Evolutionary conservation across 2,329 filamentous ascomycete species (phyloP).

Genomic region (Pyrenochaeta sp.): DNA sequence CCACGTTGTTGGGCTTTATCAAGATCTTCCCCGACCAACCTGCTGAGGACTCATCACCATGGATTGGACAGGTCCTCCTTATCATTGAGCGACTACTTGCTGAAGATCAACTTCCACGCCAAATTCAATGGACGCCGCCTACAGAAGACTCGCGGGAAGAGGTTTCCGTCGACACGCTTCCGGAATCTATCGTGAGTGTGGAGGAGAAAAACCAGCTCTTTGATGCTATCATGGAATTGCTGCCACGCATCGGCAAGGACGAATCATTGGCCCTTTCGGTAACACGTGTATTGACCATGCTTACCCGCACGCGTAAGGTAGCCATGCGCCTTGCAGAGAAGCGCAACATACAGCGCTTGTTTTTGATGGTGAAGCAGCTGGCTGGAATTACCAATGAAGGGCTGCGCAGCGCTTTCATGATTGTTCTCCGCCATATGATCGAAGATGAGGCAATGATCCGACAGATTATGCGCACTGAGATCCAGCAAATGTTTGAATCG

Average conservation of each 20-base stretch:
- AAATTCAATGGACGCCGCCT: slow-evolving; percentile 74
- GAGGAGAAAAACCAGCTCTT: slow-evolving; percentile 77
- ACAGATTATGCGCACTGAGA: slow-evolving; percentile 91
- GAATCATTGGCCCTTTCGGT: slow-evolving; percentile 84
- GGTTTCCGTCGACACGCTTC: slow-evolving; percentile 66
- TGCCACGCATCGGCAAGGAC: slow-evolving; percentile 88
- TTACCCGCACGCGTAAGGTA: slow-evolving; percentile 80
- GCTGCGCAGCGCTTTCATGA: slow-evolving; percentile 78
- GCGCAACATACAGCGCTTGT: slow-evolving; percentile 86
- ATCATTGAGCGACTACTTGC: slow-evolving; percentile 91
- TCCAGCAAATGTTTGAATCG: slow-evolving; percentile 76
- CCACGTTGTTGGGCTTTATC: slow-evolving; percentile 80
- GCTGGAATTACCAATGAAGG: slow-evolving; percentile 79
- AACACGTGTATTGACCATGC: slow-evolving; percentile 82
- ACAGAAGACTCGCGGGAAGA: slow-evolving; percentile 55
- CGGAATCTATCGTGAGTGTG: slow-evolving; percentile 68
- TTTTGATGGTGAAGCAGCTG: slow-evolving; percentile 94
- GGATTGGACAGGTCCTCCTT: slow-evolving; percentile 89
- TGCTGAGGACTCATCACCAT: slow-evolving; percentile 82
- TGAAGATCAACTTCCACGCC: slow-evolving; percentile 82
- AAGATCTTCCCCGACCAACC: slow-evolving; percentile 72
- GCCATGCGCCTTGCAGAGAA: slow-evolving; percentile 83
- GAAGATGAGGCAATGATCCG: slow-evolving; percentile 92
- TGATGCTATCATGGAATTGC: slow-evolving; percentile 78
- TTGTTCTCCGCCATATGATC: slow-evolving; percentile 88